Conservation (phyloP, 352 stramenopile genomes). For the Pythium vanterpoolii region DNA sequence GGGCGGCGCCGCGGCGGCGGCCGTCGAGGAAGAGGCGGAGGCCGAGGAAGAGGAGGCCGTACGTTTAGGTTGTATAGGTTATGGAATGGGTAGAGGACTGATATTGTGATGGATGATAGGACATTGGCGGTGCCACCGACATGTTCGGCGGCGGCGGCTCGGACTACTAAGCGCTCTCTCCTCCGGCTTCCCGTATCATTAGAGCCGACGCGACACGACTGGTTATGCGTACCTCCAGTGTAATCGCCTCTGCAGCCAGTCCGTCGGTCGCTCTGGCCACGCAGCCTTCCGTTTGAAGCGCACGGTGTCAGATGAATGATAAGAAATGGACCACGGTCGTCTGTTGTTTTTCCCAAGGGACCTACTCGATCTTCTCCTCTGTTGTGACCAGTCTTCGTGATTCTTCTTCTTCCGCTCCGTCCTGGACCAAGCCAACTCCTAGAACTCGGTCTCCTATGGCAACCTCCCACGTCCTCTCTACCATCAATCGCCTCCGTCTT, state of each 20-base stretch:
- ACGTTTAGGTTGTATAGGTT: constrained; percentile 22
- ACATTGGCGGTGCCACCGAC: constrained; percentile 86
- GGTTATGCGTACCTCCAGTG: neutral
- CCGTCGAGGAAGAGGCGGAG: constrained; percentile 41
- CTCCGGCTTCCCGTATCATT: constrained; percentile 11
- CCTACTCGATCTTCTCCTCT: neutral
- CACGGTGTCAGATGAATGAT: constrained; percentile 15
- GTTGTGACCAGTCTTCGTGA: too few relatives aligned
- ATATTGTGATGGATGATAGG: neutral
- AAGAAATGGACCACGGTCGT: constrained; percentile 18
- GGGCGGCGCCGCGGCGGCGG: constrained; percentile 33
- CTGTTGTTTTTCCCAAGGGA: constrained; percentile 16
- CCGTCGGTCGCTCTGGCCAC: neutral
- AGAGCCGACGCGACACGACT: constrained; percentile 7
- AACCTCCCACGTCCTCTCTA: neutral
- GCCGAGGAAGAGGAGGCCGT: constrained; percentile 62
- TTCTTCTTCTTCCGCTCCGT: neutral
- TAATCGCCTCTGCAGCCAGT: neutral
- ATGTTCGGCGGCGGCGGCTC: constrained; percentile 71
- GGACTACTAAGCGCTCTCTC: constrained; percentile 60
- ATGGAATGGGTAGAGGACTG: neutral
- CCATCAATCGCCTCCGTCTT: neutral
- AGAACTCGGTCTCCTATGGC: neutral
- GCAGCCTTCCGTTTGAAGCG: constrained; percentile 4
- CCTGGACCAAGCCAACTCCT: neutral